These are phyloP conservation scores for Podospora conica DNA, from an alignment of 495 filamentous ascomycete genomes.

Conservation along the genomic window DNA sequence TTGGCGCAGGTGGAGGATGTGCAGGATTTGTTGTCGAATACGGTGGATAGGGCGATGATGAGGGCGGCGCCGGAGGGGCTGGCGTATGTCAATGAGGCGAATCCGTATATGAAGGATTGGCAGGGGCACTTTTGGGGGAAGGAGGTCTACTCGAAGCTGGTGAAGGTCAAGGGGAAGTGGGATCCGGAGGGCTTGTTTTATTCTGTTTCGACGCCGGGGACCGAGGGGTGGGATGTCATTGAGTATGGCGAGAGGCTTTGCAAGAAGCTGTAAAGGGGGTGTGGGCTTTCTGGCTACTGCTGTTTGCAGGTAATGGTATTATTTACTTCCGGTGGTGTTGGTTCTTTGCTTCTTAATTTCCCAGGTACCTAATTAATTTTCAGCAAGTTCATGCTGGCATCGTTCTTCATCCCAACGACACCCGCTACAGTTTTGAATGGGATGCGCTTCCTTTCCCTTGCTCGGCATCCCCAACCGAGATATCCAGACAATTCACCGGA, in stretches of 20 bases:
- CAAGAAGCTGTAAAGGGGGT: conserved; percentile 12
- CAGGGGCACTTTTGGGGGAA: conserved; percentile 23
- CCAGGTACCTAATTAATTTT: too few species aligned
- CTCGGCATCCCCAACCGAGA: too few species aligned
- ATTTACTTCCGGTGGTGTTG: background rate
- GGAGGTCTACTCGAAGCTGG: conserved; percentile 19
- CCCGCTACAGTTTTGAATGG: too few species aligned
- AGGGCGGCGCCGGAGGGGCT: conserved; percentile 20
- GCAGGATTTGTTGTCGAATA: conserved; percentile 6
- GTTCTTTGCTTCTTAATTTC: too few species aligned
- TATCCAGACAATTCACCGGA: too few species aligned
- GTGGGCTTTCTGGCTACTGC: background rate
- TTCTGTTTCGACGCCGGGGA: conserved; percentile 27
- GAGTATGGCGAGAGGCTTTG: conserved; percentile 30
- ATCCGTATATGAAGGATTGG: conserved; percentile 30
- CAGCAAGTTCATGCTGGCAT: too few species aligned
- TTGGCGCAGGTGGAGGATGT: background rate
- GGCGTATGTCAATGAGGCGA: conserved; percentile 42
- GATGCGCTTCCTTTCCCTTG: too few species aligned
- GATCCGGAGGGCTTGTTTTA: conserved; percentile 47
- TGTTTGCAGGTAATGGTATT: background rate
- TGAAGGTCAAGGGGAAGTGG: conserved; percentile 42
- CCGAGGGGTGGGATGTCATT: conserved; percentile 31
- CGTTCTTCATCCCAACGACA: too few species aligned
- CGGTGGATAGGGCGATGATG: conserved; percentile 15